Evolutionary conservation across 2,329 filamentous ascomycete species (phyloP), one percentile per base, ranked within the genome.

Genomic region (Trichophyton benhamiae): DNA sequence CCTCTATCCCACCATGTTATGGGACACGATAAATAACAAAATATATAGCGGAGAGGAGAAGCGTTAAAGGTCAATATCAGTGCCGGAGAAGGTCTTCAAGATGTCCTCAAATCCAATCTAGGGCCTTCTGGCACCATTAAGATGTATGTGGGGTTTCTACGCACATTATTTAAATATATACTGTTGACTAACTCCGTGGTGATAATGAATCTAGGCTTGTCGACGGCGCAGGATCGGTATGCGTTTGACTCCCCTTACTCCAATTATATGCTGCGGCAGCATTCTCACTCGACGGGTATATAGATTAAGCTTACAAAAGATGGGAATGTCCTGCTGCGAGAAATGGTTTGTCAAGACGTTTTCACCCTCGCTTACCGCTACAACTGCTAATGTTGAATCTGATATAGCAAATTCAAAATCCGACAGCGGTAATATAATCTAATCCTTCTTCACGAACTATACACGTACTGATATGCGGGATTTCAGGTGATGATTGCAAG

Each of bases 251-350:
- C 8, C 22, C 52, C 57, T 62, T 58, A 52, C 9, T 15, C 27
- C n/a, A 22, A 25, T 36, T 15, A 2, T 22, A 59, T 38, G 17
- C n/a, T 42, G 41, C 3, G 3, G 49, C 42, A 41, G 9, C 17
- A 8, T 36, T 41, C 55, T 58, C 41, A 58, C 22, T 22, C 55
- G 15, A 58, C 17, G 60, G 46, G 62, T 44, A 15, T 52, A 61
- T 59, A 94, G 85, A 99, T 99, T 80, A 99, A 99, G 80, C 83
- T 99, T 74, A 99, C 94, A 69, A 99, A 99, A 77, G 94, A 99
- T 78, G 94, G 94, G 73, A 96, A 95, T 71, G 92, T 97, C 64
- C 80, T 87, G 67, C 71, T 87, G 69, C 82, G 82, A 70, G 83
- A 86, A 72, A 86, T 86, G 83, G 77, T 83, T 68, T 61, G 76